A percentile compares a stretch with the other conserved stretches of the same genome.
These are phyloP conservation scores for Lentinula edodes DNA, from an alignment of 768 basidiomycete genomes.

Conservation along the genomic window DNA sequence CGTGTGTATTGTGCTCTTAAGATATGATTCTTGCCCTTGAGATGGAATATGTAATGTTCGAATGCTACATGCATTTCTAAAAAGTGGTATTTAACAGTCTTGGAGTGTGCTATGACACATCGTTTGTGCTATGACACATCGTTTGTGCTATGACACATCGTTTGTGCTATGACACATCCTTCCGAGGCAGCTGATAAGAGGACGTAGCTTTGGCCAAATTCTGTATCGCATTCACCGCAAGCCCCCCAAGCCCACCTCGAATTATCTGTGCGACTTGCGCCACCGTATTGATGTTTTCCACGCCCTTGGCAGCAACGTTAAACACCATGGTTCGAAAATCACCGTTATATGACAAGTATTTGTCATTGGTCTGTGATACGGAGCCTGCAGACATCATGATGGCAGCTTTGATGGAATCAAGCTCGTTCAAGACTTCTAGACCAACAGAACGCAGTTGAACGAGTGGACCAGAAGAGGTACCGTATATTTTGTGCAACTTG, in stretches of 20 bases:
- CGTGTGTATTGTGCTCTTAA: too few species aligned
- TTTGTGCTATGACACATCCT: background rate
- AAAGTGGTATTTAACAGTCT: too few species aligned
- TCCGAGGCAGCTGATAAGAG: background rate
- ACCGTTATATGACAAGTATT: constrained; percentile 4
- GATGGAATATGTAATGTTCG: too few species aligned
- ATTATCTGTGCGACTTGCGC: constrained; percentile 25
- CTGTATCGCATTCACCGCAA: constrained; percentile 23
- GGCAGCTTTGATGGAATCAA: constrained; percentile 75
- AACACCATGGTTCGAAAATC: constrained; percentile 19
- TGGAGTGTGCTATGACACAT: background rate
- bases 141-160: too few species aligned
- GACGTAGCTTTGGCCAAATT: constrained; percentile 16
- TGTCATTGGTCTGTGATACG: constrained; percentile 22
- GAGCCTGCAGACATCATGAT: constrained; percentile 77
- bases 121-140: too few species aligned
- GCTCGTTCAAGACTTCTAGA: constrained; percentile 86
- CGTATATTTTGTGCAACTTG: constrained; percentile 86
- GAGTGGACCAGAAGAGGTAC: constrained; percentile 55
- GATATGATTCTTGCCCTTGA: too few species aligned
- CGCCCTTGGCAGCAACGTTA: constrained; percentile 35
- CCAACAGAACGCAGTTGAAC: constrained; percentile 89
- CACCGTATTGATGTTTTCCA: constrained; percentile 36
- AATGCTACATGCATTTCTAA: too few species aligned
- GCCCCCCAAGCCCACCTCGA: constrained; percentile 19